phyloP scores from a whole-genome alignment of 106 monocot genomes.

The Narthecium ossifragum region DNA sequence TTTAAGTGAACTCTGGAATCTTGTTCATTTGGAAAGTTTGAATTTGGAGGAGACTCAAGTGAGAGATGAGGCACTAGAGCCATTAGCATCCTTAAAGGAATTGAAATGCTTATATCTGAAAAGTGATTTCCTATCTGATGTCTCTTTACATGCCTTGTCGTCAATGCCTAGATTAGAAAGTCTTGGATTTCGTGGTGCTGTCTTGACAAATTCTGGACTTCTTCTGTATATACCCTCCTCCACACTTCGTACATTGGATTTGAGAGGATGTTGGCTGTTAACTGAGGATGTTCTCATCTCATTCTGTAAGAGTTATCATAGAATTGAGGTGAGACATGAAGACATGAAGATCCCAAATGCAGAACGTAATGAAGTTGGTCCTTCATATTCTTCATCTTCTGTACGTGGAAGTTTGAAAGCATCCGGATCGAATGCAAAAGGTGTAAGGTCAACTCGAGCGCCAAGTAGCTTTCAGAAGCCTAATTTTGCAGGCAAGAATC shows the following conservation, averaged over 20 bases:
- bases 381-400: too few species aligned
- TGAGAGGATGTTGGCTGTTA: slow-evolving; percentile 88
- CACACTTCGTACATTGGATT: slow-evolving; percentile 44
- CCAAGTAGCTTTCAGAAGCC: not conserved
- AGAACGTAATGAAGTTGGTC: too few species aligned
- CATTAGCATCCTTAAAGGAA: slow-evolving; percentile 35
- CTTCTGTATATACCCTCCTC: slow-evolving; percentile 35
- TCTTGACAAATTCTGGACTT: slow-evolving; percentile 58
- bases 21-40: slow-evolving; percentile 51
- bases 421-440: too few species aligned
- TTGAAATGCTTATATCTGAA: slow-evolving; percentile 66
- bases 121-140: slow-evolving; percentile 61
- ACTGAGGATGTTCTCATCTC: slow-evolving; percentile 33
- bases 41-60: slow-evolving; percentile 75
- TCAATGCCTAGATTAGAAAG: slow-evolving; percentile 39
- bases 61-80: slow-evolving; percentile 44
- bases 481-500: slow-evolving; percentile 38
- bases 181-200: slow-evolving; percentile 61
- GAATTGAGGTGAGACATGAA: slow-evolving; percentile 62
- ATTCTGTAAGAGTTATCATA: slow-evolving; percentile 44
- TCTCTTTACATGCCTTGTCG: slow-evolving; percentile 42
- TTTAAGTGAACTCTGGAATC: slow-evolving; percentile 38
- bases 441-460: slow-evolving; percentile 11
- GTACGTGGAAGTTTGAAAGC: too few species aligned
- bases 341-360: not conserved